Evolutionary conservation across 805 yeast species (phyloP), one percentile per base, ranked within the genome.

Genomic region (Starmerella geochares): DNA sequence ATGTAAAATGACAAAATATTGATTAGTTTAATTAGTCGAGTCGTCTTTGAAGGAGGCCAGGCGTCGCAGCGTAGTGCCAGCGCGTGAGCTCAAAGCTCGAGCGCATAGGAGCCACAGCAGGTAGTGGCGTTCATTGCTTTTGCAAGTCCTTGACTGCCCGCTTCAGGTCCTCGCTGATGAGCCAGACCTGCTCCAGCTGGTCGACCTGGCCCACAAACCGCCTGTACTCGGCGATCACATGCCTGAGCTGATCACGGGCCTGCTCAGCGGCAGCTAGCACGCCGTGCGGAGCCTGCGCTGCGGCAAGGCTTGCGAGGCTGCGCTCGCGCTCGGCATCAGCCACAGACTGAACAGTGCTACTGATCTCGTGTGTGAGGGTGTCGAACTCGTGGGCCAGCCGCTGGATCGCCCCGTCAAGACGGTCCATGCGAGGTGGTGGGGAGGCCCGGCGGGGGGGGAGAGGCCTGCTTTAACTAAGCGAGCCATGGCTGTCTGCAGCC

Each of bases 181-280:
- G 40, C 35, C 47, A 46, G 2, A 57, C 24, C 31, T 57, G 59
- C 41, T 57, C 55, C 19, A 56, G 42, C 39, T 57, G 55, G 16
- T 19, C 51, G 6, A 44, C 36, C 20, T 50, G 40, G 19, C 25
- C 40, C 33, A 45, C 27, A 31, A 57, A 50, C 38, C 16, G 40
- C 11, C 33, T 17, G 47, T 52, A 46, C 13, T 33, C 36, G 19
- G 32, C 46, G 6, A 56, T 28, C 2, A 43, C 32, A 4, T 10
- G 39, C 19, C 32, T 8, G 20, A 55, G 47, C 13, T 32, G 37
- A 21, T 27, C 40, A n/a, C 41, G 39, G 25, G 52, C 39, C 7
- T 25, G 32, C 36, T 56, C 52, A 19, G 57, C 58, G 14, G 44
- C 23, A 8, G 42, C 32, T 11, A 55, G 46, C 10, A 48, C 28